Evolutionary conservation across 768 basidiomycete genomes (phyloP), one percentile per base, ranked within the genome.

Genomic region (Mrakia hoshinonis): DNA sequence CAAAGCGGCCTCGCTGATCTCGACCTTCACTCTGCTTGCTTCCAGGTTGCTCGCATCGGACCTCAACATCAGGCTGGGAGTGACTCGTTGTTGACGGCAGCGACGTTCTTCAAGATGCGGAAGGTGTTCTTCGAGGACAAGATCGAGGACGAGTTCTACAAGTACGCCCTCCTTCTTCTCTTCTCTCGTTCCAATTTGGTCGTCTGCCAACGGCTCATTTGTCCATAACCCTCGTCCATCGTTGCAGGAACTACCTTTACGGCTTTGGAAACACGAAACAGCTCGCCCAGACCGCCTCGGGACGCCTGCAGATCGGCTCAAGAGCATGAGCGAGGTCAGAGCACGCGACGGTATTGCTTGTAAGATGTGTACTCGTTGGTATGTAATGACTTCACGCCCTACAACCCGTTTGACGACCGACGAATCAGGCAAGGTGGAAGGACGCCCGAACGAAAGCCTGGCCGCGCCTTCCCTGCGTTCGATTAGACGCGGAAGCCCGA

Each of bases 81-180:
- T n/a, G 96, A 98, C 78, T 92, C 90, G 18, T 87, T 98, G 51
- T 85, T 99, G 58, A 97, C 94, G 9, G 87, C 92, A 2, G 87
- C 89, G 2, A 91, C 91, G 0, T 98, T 97, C 81, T 98, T 98
- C 88, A 90, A 93, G 80, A 91, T 97, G 85, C 87, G 91, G 36
- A 87, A 92, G 75, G 80, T 89, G 20, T 97, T 93, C 81, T 99
- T 99, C 82, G 86, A 88, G 73, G 89, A 92, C 78, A 82, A 85
- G n/a, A 84, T 96, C 66, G 91, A 97, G 78, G 89, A 93, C 69
- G 80, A 80, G 34, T 79, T 79, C 62, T 80, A 80, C 77, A 78
- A 76, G 77, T 79, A 61, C 73, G 78, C 62, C 20, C 36, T 3
- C 26, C 18, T 11, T 29, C 52, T 11, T 55, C 38, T 0, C n/a